These are phyloP conservation scores for Blumeria hordei DNA, from an alignment of 2,329 filamentous ascomycete species.

Conservation along the genomic window DNA sequence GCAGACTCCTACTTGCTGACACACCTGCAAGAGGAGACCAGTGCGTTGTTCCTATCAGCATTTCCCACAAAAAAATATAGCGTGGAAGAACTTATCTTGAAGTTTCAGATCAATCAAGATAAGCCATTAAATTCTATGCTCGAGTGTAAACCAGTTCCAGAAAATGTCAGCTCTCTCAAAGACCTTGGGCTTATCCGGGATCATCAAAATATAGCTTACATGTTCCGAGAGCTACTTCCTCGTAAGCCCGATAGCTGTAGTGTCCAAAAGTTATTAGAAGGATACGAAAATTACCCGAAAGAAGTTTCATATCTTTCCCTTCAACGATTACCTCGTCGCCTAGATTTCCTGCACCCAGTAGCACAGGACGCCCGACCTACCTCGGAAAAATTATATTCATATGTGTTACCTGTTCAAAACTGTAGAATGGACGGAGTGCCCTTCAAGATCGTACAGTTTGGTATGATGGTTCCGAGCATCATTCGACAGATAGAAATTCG, in stretches of 20 bases:
- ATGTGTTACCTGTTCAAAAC: conserved; percentile 22
- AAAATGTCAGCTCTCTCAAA: neutral
- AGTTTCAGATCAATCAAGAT: conserved; percentile 5
- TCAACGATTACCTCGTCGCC: conserved; percentile 25
- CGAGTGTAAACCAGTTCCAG: neutral
- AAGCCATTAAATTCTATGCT: neutral
- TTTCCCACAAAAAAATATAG: conserved; percentile 2
- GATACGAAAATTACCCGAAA: conserved; percentile 18
- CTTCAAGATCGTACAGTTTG: conserved; percentile 19
- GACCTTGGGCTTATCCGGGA: conserved; percentile 5
- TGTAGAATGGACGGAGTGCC: conserved; percentile 26
- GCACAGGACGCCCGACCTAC: neutral
- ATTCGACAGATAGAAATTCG: conserved; percentile 41
- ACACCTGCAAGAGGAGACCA: conserved; percentile 7
- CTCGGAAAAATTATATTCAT: conserved; percentile 18
- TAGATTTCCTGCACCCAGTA: conserved; percentile 30
- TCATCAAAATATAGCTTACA: conserved; percentile 8
- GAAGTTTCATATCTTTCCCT: conserved; percentile 26
- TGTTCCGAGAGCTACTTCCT: conserved; percentile 19
- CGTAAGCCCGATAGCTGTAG: conserved; percentile 20
- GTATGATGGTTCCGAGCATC: conserved; percentile 47
- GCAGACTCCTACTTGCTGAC: conserved; percentile 8
- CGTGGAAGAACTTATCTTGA: conserved; percentile 4
- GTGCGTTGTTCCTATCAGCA: conserved; percentile 7
- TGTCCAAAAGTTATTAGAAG: conserved; percentile 17